Evolutionary conservation across 257 asterid genomes (phyloP).

Genomic region (Nicotiana attenuata): DNA sequence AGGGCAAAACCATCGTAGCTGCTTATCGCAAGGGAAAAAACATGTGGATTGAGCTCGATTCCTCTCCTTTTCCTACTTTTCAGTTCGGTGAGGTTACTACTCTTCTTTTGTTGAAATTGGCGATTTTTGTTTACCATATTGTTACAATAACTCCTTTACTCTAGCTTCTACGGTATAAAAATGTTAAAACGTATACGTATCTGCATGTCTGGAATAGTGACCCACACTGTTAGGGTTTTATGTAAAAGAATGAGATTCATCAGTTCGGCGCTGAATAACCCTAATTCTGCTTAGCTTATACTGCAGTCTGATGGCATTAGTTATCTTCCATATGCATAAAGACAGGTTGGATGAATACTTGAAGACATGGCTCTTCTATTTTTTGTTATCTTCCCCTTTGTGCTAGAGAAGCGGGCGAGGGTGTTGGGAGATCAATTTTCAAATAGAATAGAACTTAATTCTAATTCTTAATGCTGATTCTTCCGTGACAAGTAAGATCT

Average conservation of each 20-base stretch:
- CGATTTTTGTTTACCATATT: not conserved
- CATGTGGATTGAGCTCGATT: slow-evolving; percentile 94
- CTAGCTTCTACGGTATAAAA: not conserved
- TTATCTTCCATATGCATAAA: not conserved
- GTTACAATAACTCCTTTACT: not conserved
- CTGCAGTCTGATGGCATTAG: not conserved
- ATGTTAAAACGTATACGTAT: not conserved
- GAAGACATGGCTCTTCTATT: not conserved
- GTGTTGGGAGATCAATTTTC: not conserved
- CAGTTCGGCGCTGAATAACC: not conserved
- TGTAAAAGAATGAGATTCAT: not conserved
- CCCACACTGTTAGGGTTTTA: not conserved
- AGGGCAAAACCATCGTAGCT: slow-evolving; percentile 76
- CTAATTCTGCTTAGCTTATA: not conserved
- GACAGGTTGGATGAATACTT: not conserved
- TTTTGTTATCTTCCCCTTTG: not conserved
- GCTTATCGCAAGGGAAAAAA: slow-evolving; percentile 95
- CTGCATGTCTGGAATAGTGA: not conserved
- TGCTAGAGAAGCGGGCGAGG: not conserved
- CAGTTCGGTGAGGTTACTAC: slow-evolving; percentile 64
- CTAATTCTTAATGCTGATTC: not conserved
- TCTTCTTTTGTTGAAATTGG: not conserved
- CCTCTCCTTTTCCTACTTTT: slow-evolving; percentile 92
- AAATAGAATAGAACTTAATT: not conserved
- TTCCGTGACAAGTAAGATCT: not conserved